phyloP scores from a whole-genome alignment of 1,284 basidiomycete genomes.

The Coniophora puteana region DNA sequence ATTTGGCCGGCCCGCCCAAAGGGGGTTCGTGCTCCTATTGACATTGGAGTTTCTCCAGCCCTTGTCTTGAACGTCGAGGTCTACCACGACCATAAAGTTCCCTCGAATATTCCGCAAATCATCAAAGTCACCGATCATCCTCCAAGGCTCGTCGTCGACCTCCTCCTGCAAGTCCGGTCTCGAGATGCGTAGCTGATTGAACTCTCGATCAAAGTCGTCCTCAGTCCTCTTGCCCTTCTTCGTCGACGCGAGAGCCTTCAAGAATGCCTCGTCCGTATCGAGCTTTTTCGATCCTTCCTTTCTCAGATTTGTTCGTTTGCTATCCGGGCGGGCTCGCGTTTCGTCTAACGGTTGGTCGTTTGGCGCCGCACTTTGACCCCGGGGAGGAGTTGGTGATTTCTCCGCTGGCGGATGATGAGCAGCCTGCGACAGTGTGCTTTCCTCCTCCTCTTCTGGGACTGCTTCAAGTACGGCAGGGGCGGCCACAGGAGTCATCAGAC shows the following conservation, averaged over 20 bases:
- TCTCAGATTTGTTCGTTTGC: conserved; percentile 7
- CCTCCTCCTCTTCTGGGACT: conserved; percentile 58
- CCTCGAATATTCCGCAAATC: conserved; percentile 64
- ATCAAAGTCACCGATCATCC: conserved; percentile 70
- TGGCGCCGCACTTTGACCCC: background rate
- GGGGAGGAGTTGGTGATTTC: conserved; percentile 1
- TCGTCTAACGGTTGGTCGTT: background rate
- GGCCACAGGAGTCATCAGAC: conserved; percentile 15
- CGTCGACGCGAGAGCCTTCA: conserved; percentile 70
- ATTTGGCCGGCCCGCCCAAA: conserved; percentile 64
- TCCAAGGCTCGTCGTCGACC: conserved; percentile 52
- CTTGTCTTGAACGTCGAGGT: conserved; percentile 71
- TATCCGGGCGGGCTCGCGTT: conserved; percentile 1
- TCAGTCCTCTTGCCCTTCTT: conserved; percentile 68
- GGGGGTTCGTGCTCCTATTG: conserved; percentile 20
- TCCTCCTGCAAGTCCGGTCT: conserved; percentile 53
- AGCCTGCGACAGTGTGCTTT: too few species aligned
- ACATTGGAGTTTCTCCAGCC: conserved; percentile 20
- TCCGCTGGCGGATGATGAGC: conserved; percentile 6
- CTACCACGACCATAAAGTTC: conserved; percentile 84
- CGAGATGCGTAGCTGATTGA: conserved; percentile 77
- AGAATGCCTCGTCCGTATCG: conserved; percentile 65
- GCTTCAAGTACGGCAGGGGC: conserved; percentile 27
- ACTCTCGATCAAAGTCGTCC: conserved; percentile 80
- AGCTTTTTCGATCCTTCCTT: conserved; percentile 10